These are phyloP conservation scores for Aureobasidium sp. DNA, from an alignment of 2,329 filamentous ascomycete genomes.

Conservation along the genomic window DNA sequence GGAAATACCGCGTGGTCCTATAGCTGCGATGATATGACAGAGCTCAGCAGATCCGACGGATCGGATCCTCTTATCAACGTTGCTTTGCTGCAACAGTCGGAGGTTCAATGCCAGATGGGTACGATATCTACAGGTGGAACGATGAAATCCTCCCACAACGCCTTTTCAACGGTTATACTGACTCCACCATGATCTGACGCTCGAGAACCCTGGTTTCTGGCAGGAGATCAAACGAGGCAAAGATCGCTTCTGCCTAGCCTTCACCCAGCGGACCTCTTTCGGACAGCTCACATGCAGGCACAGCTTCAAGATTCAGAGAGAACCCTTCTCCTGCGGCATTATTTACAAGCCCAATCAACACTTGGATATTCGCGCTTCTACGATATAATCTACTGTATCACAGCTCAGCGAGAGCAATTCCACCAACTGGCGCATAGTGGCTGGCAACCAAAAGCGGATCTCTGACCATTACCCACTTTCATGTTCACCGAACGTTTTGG, in stretches of 20 bases:
- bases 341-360: neutral
- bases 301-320: neutral
- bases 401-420: neutral
- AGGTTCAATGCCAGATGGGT: neutral
- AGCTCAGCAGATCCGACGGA: neutral
- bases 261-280: neutral
- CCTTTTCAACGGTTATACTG: slow-evolving; percentile 2
- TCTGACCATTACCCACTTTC: neutral
- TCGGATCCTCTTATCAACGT: neutral
- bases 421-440: neutral
- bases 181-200: slow-evolving; percentile 6
- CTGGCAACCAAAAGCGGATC: neutral
- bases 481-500: neutral
- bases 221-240: neutral
- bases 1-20: neutral
- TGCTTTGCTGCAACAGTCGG: neutral
- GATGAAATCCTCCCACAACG: neutral
- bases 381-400: neutral
- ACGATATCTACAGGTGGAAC: neutral
- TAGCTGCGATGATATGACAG: neutral
- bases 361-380: neutral
- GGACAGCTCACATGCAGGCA: neutral
- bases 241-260: neutral
- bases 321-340: neutral
- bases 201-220: neutral